phyloP scores from a whole-genome alignment of 768 basidiomycete species.

The Termitomyces sp. region DNA sequence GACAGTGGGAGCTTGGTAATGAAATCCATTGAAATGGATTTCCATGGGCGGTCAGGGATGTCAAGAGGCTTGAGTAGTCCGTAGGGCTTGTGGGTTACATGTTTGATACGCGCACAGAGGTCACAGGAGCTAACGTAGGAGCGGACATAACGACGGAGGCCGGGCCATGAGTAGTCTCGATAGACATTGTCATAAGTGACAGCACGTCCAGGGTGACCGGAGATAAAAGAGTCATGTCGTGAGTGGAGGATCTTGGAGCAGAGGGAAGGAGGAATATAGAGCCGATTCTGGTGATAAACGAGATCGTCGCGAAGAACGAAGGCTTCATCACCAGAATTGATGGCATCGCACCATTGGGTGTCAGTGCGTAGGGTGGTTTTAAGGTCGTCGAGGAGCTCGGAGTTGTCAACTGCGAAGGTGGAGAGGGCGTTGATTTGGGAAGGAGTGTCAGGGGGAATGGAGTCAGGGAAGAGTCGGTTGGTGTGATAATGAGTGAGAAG shows the following conservation, averaged over 20 bases:
- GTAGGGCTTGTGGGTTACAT: conserved; percentile 29
- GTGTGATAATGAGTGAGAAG: conserved; percentile 26
- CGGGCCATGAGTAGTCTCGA: conserved; percentile 39
- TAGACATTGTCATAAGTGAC: conserved; percentile 26
- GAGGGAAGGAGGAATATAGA: conserved; percentile 16
- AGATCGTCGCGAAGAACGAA: conserved; percentile 19
- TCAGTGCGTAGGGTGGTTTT: conserved; percentile 11
- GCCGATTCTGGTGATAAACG: conserved; percentile 20
- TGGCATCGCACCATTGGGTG: conserved; percentile 18
- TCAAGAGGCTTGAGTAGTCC: conserved; percentile 33
- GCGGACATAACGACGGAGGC: conserved; percentile 18
- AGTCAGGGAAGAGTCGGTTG: conserved; percentile 17
- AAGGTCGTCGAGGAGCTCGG: conserved; percentile 20
- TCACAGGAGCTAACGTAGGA: conserved; percentile 32
- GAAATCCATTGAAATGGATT: conserved; percentile 38
- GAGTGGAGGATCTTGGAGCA: conserved; percentile 9
- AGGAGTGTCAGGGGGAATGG: neutral
- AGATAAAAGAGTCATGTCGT: conserved; percentile 32
- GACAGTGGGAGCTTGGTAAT: conserved; percentile 37
- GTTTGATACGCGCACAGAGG: conserved; percentile 29
- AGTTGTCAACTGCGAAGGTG: conserved; percentile 24
- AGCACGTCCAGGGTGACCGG: conserved; percentile 38
- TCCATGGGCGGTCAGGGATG: conserved; percentile 31
- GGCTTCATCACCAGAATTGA: conserved; percentile 13
- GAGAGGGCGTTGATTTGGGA: conserved; percentile 8